Evolutionary conservation across 2,329 filamentous ascomycete species (phyloP).

Genomic region (Botrytis fabae): DNA sequence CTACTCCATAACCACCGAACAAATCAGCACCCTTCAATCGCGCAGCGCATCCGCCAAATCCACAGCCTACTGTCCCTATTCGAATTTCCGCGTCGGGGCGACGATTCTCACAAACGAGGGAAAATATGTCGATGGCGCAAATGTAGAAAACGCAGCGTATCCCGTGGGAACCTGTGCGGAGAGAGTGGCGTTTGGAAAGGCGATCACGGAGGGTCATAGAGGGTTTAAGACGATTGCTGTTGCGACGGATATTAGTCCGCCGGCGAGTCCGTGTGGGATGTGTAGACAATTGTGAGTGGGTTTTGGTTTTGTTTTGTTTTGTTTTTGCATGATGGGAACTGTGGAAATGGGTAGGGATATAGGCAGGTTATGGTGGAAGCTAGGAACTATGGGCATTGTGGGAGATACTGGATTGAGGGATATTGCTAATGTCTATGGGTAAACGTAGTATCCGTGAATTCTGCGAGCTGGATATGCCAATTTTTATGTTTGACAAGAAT

Average conservation of each 20-base stretch:
- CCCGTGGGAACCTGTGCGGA: conserved; percentile 96
- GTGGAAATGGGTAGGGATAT: background rate
- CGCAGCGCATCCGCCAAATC: conserved; percentile 73
- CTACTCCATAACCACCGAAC: conserved; percentile 56
- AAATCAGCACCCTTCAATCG: conserved; percentile 66
- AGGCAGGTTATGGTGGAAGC: background rate
- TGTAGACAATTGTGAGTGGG: conserved; percentile 79
- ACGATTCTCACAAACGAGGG: conserved; percentile 65
- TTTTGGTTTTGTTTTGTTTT: background rate
- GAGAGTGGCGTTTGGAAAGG: conserved; percentile 81
- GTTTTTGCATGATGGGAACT: background rate
- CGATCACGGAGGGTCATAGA: conserved; percentile 55
- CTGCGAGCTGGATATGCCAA: conserved; percentile 64
- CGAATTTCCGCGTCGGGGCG: conserved; percentile 82
- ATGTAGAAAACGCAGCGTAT: conserved; percentile 88
- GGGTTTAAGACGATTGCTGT: conserved; percentile 80
- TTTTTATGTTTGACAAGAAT: conserved; percentile 91
- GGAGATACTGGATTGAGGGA: background rate
- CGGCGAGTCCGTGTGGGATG: conserved; percentile 86
- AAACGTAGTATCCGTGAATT: conserved; percentile 71
- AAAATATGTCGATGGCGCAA: conserved; percentile 64
- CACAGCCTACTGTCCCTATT: conserved; percentile 71
- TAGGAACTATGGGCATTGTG: background rate
- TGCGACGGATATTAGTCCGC: conserved; percentile 71
- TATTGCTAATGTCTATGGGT: background rate